Percentiles rank a stretch among this genome's conserved stretches.
Evolutionary conservation across 441 rosid species (phyloP).

Genomic region (Geranium incanum): DNA sequence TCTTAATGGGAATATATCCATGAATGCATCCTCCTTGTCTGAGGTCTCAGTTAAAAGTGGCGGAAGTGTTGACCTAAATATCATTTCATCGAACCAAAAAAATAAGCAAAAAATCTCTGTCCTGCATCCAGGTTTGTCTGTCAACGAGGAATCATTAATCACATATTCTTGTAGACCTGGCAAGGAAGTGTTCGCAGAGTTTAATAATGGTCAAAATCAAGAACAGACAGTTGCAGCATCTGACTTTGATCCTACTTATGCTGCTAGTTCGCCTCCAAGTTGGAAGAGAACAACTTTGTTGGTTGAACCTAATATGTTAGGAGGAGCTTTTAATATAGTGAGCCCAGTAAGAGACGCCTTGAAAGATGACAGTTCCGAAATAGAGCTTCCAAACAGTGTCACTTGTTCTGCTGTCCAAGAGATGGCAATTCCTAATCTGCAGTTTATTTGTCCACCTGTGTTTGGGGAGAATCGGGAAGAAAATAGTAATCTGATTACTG

Average conservation of each 20-base stretch:
- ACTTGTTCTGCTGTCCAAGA: constrained; percentile 28
- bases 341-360: constrained; percentile 29
- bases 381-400: constrained; percentile 22
- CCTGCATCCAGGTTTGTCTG: constrained; percentile 29
- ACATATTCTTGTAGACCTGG: constrained; percentile 24
- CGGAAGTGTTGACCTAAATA: not conserved
- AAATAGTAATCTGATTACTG: constrained; percentile 24
- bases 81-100: constrained; percentile 24
- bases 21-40: constrained; percentile 20
- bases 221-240: constrained; percentile 23
- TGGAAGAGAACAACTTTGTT: constrained; percentile 18
- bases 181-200: constrained; percentile 23
- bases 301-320: constrained; percentile 20
- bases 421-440: constrained; percentile 26
- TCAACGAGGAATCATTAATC: constrained; percentile 27
- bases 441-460: constrained; percentile 21
- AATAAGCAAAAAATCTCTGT: constrained; percentile 31
- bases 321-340: constrained; percentile 26
- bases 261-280: constrained; percentile 22
- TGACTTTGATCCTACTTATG: constrained; percentile 21
- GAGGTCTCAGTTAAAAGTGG: constrained; percentile 20
- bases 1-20: constrained; percentile 15
- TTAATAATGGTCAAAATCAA: constrained; percentile 25
- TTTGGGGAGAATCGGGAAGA: constrained; percentile 31
- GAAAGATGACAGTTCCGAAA: constrained; percentile 27